Conservation (phyloP, 306 rosid genomes). For the Arachis stenosperma region DNA sequence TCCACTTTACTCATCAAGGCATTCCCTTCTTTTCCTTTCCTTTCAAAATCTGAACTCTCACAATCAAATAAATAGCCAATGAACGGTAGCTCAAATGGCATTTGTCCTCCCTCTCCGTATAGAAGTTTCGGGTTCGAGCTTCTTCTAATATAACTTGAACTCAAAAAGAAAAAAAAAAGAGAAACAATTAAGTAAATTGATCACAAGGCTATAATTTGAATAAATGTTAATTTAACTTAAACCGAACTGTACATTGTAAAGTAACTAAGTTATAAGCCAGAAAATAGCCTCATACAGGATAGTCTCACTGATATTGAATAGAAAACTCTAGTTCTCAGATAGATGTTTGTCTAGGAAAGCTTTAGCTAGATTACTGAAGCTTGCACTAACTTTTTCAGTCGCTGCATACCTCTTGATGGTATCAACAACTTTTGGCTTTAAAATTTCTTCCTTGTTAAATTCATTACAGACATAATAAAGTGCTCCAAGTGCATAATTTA, state of each 20-base stretch:
- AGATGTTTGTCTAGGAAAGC: conserved; percentile 77
- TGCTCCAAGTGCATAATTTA: conserved; percentile 80
- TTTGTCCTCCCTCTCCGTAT: too few species aligned
- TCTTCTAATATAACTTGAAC: too few species aligned
- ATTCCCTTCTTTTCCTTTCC: too few species aligned
- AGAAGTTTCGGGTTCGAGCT: too few species aligned
- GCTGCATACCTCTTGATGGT: conserved; percentile 80
- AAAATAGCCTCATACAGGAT: conserved; percentile 25
- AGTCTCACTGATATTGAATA: not conserved
- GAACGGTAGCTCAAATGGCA: too few species aligned
- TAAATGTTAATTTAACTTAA: not conserved
- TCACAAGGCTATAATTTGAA: conserved; percentile 10
- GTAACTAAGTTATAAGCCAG: not conserved
- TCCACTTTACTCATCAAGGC: too few species aligned
- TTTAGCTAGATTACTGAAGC: conserved; percentile 86
- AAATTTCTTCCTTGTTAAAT: conserved; percentile 62
- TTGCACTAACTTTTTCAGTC: conserved; percentile 61
- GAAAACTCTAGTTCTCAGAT: conserved; percentile 31
- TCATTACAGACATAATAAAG: conserved; percentile 72
- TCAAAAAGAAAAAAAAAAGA: too few species aligned
- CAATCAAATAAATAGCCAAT: not conserved
- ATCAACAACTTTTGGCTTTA: conserved; percentile 85
- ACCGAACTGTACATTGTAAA: not conserved
- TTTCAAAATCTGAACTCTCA: not conserved
- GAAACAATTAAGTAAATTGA: not conserved